phyloP scores from a whole-genome alignment of 257 asterid genomes.

The Solanum arcanum region DNA sequence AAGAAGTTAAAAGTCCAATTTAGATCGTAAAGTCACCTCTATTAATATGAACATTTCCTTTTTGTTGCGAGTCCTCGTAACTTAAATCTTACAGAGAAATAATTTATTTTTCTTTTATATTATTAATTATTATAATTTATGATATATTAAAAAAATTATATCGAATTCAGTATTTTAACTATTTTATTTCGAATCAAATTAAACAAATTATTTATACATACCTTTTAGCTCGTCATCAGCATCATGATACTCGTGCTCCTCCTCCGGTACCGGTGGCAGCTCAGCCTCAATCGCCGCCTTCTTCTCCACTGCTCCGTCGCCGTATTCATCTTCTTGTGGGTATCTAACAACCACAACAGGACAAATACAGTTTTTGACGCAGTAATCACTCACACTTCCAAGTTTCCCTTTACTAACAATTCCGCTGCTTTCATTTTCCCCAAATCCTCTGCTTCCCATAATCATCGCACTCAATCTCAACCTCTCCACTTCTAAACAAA shows the following conservation, averaged over 20 bases:
- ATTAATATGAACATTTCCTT: background rate
- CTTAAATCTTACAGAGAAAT: background rate
- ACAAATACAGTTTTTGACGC: conserved; percentile 45
- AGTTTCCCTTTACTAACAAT: conserved; percentile 18
- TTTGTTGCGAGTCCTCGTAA: background rate
- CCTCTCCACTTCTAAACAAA: conserved; percentile 52
- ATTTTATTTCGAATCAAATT: background rate
- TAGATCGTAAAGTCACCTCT: background rate
- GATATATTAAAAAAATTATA: too few relatives aligned
- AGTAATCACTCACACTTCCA: conserved; percentile 61
- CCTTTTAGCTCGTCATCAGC: conserved; percentile 12
- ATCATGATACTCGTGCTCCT: conserved; percentile 18
- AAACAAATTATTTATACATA: background rate
- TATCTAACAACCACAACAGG: conserved; percentile 51
- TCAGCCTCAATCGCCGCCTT: background rate
- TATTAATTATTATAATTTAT: too few relatives aligned
- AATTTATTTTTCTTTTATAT: background rate
- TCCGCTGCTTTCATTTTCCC: conserved; percentile 12
- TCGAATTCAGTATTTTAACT: too few relatives aligned
- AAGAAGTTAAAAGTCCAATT: too few relatives aligned
- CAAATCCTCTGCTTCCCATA: conserved; percentile 48
- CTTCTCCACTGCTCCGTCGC: background rate
- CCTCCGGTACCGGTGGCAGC: conserved; percentile 19
- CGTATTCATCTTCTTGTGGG: conserved; percentile 2
- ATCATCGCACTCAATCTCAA: conserved; percentile 37